Percentiles rank a stretch among this genome's conserved stretches.
phyloP scores from a whole-genome alignment of 768 basidiomycete genomes.

The Pleurotus tuoliensis region DNA sequence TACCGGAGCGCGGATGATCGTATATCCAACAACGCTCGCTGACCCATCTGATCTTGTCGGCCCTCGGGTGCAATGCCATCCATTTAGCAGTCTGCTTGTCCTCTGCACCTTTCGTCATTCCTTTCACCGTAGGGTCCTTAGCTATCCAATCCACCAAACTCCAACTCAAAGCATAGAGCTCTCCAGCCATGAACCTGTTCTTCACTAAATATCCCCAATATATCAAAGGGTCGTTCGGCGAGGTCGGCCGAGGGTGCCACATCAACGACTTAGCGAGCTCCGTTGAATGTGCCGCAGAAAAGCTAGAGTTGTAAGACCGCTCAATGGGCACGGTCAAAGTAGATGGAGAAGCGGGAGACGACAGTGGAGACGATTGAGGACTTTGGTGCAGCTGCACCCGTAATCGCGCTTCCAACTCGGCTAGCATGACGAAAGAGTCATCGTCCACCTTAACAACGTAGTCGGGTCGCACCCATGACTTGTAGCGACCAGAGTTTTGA shows the following conservation, averaged over 20 bases:
- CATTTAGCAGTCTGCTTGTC: constrained; percentile 92
- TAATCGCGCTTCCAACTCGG: constrained; percentile 88
- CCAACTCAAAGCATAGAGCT: constrained; percentile 88
- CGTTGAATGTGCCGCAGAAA: no score
- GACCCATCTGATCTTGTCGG: constrained; percentile 79
- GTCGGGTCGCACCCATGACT: constrained; percentile 82
- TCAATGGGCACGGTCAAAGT: not conserved
- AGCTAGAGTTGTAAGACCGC: no score
- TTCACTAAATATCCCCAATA: constrained; percentile 93
- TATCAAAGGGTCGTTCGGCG: constrained; percentile 59
- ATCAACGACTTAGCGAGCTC: not conserved
- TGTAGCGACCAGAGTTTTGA: constrained; percentile 33
- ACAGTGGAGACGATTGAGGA: constrained; percentile 16
- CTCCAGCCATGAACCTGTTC: constrained; percentile 93
- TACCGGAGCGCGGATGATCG: constrained; percentile 92
- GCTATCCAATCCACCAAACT: constrained; percentile 85
- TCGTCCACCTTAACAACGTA: constrained; percentile 95
- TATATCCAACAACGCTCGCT: constrained; percentile 97
- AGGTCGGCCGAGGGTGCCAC: constrained; percentile 4
- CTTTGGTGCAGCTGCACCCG: constrained; percentile 65
- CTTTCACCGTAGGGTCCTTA: constrained; percentile 65
- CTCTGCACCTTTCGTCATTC: constrained; percentile 75
- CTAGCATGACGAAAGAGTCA: constrained; percentile 92
- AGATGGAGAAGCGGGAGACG: not conserved
- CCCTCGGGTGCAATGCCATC: constrained; percentile 84